Conservation (phyloP, 2,329 filamentous ascomycete species). For the Paecilomyces fulvus region DNA sequence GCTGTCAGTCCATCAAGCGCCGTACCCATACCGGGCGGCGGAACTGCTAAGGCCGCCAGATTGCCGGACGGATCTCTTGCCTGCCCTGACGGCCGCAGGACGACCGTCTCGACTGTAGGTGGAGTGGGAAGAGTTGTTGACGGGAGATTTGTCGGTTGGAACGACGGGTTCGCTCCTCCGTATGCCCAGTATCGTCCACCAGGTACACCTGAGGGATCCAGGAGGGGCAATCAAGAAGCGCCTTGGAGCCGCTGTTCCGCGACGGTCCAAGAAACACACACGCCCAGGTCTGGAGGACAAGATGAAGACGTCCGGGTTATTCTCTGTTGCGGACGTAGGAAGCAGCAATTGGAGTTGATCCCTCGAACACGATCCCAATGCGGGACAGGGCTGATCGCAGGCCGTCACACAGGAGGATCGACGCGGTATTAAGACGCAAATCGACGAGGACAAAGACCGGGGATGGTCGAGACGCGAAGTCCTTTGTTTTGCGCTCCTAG, state of each 20-base stretch:
- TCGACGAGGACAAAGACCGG: background rate
- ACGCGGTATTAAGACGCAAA: background rate
- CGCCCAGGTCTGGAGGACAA: background rate
- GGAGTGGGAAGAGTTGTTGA: conserved; percentile 32
- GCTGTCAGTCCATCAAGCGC: conserved; percentile 53
- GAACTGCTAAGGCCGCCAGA: conserved; percentile 56
- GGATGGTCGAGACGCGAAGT: background rate
- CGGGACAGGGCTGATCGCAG: background rate
- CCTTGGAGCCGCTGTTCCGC: conserved; percentile 1
- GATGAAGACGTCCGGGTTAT: background rate
- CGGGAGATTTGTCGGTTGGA: conserved; percentile 25
- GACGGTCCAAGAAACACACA: conserved; percentile 2
- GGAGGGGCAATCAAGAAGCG: conserved; percentile 31
- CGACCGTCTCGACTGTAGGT: conserved; percentile 29
- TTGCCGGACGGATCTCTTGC: conserved; percentile 41
- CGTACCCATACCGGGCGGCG: conserved; percentile 54
- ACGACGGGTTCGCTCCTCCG: conserved; percentile 25
- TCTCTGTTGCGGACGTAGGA: background rate
- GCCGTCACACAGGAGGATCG: background rate
- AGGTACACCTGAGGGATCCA: conserved; percentile 42
- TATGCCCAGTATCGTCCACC: conserved; percentile 42
- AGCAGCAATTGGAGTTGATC: background rate
- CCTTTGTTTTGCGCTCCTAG: background rate
- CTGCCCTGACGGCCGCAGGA: conserved; percentile 33
- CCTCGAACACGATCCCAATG: background rate